Percentiles rank a stretch among this genome's conserved stretches.
Conservation (phyloP, 495 filamentous ascomycete genomes). For the Aspergillus mulundensis region DNA sequence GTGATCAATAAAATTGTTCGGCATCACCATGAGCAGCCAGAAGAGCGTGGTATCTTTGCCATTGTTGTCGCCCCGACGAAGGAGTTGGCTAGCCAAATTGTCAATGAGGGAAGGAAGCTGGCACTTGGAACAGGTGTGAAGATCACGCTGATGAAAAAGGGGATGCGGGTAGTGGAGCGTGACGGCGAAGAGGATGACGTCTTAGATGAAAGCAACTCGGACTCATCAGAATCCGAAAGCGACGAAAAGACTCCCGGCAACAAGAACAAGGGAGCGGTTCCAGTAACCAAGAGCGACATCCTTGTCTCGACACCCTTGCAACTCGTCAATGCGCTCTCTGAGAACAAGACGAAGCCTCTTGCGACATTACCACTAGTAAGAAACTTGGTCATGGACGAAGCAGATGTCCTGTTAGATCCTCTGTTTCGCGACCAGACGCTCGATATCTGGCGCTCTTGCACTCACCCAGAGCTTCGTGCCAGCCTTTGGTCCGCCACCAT, state of each 20-base stretch:
- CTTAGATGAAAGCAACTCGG: conserved; percentile 40
- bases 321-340: conserved; percentile 69
- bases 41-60: conserved; percentile 51
- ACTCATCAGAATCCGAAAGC: conserved; percentile 35
- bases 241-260: conserved; percentile 33
- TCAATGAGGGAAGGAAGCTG: conserved; percentile 85
- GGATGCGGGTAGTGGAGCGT: conserved; percentile 61
- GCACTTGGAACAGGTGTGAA: conserved; percentile 72
- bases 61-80: conserved; percentile 87
- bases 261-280: conserved; percentile 33
- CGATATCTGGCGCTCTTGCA: conserved; percentile 76
- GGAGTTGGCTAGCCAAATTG: conserved; percentile 87
- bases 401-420: conserved; percentile 88
- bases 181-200: conserved; percentile 29
- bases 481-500: conserved; percentile 96
- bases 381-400: conserved; percentile 83
- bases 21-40: conserved; percentile 40
- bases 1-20: conserved; percentile 69
- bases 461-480: conserved; percentile 59
- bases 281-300: conserved; percentile 69
- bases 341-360: conserved; percentile 36
- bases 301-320: conserved; percentile 83
- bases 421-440: conserved; percentile 89
- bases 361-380: conserved; percentile 58
- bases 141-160: conserved; percentile 79